Conservation (phyloP, 192 early-diverging fungal species). For the Pilobolus umbonatus region DNA sequence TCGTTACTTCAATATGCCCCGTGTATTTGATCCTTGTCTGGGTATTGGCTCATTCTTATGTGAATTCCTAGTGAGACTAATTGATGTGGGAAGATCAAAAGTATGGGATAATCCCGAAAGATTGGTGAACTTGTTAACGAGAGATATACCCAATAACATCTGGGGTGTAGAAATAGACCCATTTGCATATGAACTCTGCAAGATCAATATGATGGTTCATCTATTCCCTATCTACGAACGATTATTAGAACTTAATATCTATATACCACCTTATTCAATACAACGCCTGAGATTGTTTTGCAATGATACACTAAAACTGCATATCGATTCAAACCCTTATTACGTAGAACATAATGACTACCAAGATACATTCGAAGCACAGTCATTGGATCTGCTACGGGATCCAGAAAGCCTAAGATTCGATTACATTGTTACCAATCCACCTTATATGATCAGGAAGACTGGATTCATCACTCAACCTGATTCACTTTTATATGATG, state of each 20-base stretch:
- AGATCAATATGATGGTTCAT: slow-evolving; percentile 45
- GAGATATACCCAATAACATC: slow-evolving; percentile 35
- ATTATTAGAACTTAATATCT: slow-evolving; percentile 6
- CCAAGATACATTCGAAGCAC: slow-evolving; percentile 35
- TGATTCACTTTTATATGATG: slow-evolving; percentile 46
- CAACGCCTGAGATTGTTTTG: slow-evolving; percentile 42
- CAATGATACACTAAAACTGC: slow-evolving; percentile 50
- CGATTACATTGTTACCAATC: slow-evolving; percentile 56
- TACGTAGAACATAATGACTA: not conserved
- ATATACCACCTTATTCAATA: slow-evolving; percentile 16
- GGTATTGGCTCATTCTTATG: slow-evolving; percentile 53
- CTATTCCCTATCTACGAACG: slow-evolving; percentile 44
- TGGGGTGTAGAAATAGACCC: slow-evolving; percentile 57
- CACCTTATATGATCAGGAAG: slow-evolving; percentile 57
- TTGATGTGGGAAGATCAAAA: slow-evolving; percentile 21
- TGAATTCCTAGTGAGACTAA: slow-evolving; percentile 39
- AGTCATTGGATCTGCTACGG: slow-evolving; percentile 34
- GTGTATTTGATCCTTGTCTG: slow-evolving; percentile 52
- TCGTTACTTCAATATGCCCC: slow-evolving; percentile 5
- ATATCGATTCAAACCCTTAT: slow-evolving; percentile 4
- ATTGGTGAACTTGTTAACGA: slow-evolving; percentile 27
- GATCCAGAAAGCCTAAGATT: slow-evolving; percentile 40
- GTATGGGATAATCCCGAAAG: slow-evolving; percentile 39
- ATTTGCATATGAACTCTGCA: slow-evolving; percentile 45
- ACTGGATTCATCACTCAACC: slow-evolving; percentile 50